Evolutionary conservation across 805 yeast species (phyloP).

Genomic region (Saccharomycopsis sp.): DNA sequence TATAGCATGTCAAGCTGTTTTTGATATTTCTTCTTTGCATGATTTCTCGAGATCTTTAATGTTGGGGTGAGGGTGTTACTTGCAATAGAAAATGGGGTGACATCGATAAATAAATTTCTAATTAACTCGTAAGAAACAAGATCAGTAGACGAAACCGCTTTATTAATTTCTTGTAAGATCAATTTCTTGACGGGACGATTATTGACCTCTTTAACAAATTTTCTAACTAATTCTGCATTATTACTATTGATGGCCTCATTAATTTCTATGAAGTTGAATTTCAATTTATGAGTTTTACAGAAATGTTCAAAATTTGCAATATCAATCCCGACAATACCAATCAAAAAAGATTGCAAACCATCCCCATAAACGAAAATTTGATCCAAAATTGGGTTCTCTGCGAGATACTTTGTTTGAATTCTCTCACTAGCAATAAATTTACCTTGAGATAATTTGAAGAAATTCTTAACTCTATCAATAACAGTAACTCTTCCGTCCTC

Average conservation of each 20-base stretch:
- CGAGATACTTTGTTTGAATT: constrained; percentile 35
- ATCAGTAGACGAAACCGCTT: neutral
- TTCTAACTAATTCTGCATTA: neutral
- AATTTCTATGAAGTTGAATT: neutral
- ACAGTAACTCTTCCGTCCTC: constrained; percentile 38
- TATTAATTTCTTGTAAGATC: neutral
- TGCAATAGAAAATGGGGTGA: neutral
- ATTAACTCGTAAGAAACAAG: neutral
- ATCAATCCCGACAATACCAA: constrained; percentile 24
- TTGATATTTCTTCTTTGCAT: neutral
- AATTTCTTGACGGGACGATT: neutral
- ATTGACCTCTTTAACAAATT: neutral
- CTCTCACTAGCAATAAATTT: constrained; percentile 41
- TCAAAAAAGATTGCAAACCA: neutral
- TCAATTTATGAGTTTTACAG: neutral
- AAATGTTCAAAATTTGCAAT: constrained; percentile 23
- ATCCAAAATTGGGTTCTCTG: constrained; percentile 27
- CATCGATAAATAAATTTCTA: neutral
- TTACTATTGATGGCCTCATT: neutral
- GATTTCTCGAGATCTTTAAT: neutral
- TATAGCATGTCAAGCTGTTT: neutral
- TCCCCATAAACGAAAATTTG: constrained; percentile 9
- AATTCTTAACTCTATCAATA: constrained; percentile 50
- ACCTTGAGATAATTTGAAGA: constrained; percentile 31
- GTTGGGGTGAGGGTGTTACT: neutral